These are phyloP conservation scores for Lyophyllum semitale DNA, from an alignment of 768 basidiomycete genomes.

Conservation along the genomic window DNA sequence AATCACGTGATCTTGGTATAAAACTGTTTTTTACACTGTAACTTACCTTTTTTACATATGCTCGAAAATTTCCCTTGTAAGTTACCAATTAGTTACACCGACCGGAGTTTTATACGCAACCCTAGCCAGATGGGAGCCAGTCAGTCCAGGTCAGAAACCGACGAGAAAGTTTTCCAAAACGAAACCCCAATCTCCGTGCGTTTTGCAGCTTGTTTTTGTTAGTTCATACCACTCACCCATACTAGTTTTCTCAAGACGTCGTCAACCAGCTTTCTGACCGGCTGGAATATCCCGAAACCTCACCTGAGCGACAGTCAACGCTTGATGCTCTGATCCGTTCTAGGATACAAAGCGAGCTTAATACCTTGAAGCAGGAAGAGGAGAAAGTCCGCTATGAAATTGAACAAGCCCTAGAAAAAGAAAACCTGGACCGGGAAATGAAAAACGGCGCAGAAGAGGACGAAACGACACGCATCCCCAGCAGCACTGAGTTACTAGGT, in stretches of 20 bases:
- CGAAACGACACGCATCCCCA: conserved; percentile 49
- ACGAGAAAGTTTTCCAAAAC: conserved; percentile 58
- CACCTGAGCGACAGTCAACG: conserved; percentile 69
- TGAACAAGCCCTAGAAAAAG: conserved; percentile 78
- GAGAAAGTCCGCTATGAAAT: conserved; percentile 71
- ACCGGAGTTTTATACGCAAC: too few relatives aligned
- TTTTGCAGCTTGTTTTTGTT: background rate
- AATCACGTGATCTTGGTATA: too few relatives aligned
- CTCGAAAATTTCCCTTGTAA: too few relatives aligned
- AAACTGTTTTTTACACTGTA: too few relatives aligned
- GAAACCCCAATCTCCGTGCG: conserved; percentile 57
- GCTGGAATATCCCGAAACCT: conserved; percentile 56
- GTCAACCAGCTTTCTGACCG: conserved; percentile 77
- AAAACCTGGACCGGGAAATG: conserved; percentile 81
- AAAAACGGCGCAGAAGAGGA: conserved; percentile 36
- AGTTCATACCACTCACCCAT: background rate
- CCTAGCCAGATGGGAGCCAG: conserved; percentile 63
- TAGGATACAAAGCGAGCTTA: conserved; percentile 70
- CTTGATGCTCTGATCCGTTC: conserved; percentile 75
- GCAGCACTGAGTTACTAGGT: conserved; percentile 63
- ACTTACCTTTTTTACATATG: too few relatives aligned
- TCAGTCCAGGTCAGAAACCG: conserved; percentile 61
- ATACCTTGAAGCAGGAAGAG: conserved; percentile 68
- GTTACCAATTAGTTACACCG: too few relatives aligned
- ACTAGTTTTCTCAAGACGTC: conserved; percentile 81